These are phyloP conservation scores for Mitragyna speciosa DNA, from an alignment of 257 asterid genomes.

Conservation along the genomic window DNA sequence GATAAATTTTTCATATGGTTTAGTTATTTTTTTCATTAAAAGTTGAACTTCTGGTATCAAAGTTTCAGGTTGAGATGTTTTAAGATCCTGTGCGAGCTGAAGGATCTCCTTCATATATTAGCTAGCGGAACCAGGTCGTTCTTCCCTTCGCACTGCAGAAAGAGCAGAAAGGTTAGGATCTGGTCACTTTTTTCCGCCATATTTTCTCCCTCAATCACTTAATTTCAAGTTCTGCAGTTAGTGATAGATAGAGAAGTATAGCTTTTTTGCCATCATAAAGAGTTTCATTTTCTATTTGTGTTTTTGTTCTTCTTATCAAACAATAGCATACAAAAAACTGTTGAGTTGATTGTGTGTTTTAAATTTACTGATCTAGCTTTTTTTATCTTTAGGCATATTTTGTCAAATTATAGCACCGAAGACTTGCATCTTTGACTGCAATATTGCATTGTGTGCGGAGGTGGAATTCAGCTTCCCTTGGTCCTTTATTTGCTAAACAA, in stretches of 20 bases:
- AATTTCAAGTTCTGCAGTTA: neutral
- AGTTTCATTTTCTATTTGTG: neutral
- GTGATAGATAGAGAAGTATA: neutral
- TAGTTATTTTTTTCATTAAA: neutral
- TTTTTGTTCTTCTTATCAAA: neutral
- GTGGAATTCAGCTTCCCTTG: neutral
- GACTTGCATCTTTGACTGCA: neutral
- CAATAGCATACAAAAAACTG: neutral
- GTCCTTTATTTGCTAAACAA: too few relatives aligned
- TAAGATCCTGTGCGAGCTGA: constrained; percentile 2
- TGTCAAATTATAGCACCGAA: neutral
- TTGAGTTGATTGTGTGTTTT: neutral
- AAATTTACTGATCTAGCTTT: neutral
- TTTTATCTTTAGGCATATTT: neutral
- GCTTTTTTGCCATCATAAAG: neutral
- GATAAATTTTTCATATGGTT: neutral
- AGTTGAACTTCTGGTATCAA: constrained; percentile 1
- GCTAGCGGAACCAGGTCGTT: neutral
- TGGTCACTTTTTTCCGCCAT: neutral
- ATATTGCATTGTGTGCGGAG: neutral
- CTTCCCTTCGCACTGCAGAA: constrained; percentile 2
- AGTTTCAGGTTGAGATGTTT: constrained; percentile 11
- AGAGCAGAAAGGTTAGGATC: constrained; percentile 2
- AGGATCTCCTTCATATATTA: neutral
- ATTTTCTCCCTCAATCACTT: neutral